Percentiles rank a stretch among this genome's conserved stretches.
These are phyloP conservation scores for Crucibulum laeve DNA, from an alignment of 768 basidiomycete species.

Conservation along the genomic window DNA sequence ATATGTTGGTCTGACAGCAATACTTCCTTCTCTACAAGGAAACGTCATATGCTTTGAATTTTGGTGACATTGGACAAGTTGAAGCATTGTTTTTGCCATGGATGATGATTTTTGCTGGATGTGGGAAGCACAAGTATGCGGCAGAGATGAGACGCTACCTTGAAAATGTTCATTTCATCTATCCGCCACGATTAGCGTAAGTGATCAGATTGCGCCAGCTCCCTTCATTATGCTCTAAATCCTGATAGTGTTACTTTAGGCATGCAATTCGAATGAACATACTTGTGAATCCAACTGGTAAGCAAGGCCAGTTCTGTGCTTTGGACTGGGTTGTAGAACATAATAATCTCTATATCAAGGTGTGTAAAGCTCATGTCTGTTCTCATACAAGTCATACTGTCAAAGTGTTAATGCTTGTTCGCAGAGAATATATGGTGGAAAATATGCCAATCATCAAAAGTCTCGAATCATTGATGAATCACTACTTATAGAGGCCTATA, in stretches of 20 bases:
- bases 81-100: not conserved
- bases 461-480: conserved; percentile 27
- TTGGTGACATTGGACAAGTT: not conserved
- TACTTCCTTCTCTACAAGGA: conserved; percentile 20
- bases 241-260: conserved; percentile 7
- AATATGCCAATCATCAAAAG: conserved; percentile 26
- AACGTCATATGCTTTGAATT: not conserved
- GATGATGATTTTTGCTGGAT: not conserved
- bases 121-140: conserved; percentile 31
- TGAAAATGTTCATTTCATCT: conserved; percentile 16
- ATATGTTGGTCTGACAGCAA: conserved; percentile 15
- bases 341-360: conserved; percentile 41
- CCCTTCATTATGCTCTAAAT: too few species aligned
- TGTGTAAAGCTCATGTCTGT: conserved; percentile 9
- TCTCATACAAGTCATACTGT: not conserved
- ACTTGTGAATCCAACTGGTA: conserved; percentile 31
- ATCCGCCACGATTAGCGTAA: too few species aligned
- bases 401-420: not conserved
- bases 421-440: conserved; percentile 28
- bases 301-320: conserved; percentile 19
- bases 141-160: conserved; percentile 21
- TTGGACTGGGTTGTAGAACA: conserved; percentile 38
- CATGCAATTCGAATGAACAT: conserved; percentile 22
- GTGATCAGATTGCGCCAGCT: too few species aligned
- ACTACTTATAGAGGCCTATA: conserved; percentile 27